Evolutionary conservation across 306 rosid genomes (phyloP), one percentile per base, ranked within the genome.

Genomic region (Dryas drummondii): DNA sequence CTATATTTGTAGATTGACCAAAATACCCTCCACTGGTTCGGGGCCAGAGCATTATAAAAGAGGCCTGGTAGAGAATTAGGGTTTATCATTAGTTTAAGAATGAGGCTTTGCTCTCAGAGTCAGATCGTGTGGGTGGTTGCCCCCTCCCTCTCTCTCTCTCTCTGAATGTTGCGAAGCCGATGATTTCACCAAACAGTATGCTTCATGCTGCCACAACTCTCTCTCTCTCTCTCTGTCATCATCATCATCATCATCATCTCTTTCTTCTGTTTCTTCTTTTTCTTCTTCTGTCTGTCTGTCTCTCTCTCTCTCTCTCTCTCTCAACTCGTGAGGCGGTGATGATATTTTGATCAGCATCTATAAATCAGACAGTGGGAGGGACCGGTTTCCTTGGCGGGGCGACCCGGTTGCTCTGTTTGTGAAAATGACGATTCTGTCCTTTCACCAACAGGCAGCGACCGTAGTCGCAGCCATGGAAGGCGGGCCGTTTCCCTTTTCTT

Each of bases 51-150:
- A 8, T 41, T 32, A 63, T 16, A 16, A 16, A 63, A n/a, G 0
- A 16, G 27, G 45, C 11, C 5, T 6, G 72, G 13, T 9, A 6
- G 22, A 1, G 0, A 42, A 9, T 4, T 73, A 57, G 78, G 67
- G 74, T 61, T 73, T 13, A 4, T 79, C 83, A 75, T 71, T 75
- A 66, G 83, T 75, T 83, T 83, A 79, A 75, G 82, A 76, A 79
- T 84, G 87, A 84, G 84, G 82, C 56, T 76, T 73, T 80, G 82
- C 84, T 76, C 80, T 80, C 84, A 56, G 65, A 51, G 77, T 32
- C 37, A 32, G 37, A 32, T 3, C 17, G 5, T 19, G 22, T 53
- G 51, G 49, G 51, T 26, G 44, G 63, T 46, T 60, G 37, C 56
- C n/a, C 46, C 48, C 72, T 63, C 37, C 27, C 56, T 26, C 46